These are phyloP conservation scores for Aspergillus hancockii DNA, from an alignment of 495 filamentous ascomycete genomes.

Conservation along the genomic window DNA sequence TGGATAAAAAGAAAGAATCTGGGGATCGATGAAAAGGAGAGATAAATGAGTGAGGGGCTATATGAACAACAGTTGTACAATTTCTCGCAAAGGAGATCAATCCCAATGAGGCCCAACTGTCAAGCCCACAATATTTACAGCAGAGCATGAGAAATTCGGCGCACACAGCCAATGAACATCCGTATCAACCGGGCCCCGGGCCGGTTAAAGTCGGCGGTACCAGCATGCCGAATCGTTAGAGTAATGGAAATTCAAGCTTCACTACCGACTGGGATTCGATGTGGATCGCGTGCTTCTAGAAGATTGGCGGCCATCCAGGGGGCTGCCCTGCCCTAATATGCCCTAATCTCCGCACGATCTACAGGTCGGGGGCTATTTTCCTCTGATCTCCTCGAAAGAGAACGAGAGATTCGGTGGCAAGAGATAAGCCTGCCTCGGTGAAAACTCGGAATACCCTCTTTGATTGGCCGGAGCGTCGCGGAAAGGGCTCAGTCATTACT, in stretches of 20 bases:
- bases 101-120: constrained; percentile 7
- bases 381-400: not conserved
- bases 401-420: not conserved
- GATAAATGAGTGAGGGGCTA: constrained; percentile 4
- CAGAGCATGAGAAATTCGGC: constrained; percentile 13
- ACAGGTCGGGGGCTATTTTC: not conserved
- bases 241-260: constrained; percentile 16
- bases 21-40: constrained; percentile 3
- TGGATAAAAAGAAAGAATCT: constrained; percentile 3
- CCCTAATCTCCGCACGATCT: constrained; percentile 11
- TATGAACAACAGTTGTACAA: constrained; percentile 4
- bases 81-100: not conserved
- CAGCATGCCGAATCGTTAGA: constrained; percentile 8
- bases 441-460: not conserved
- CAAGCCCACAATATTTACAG: constrained; percentile 9
- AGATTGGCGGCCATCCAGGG: constrained; percentile 7
- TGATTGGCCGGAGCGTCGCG: not conserved
- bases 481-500: too few species aligned
- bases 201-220: constrained; percentile 17
- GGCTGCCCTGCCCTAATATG: constrained; percentile 9
- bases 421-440: not conserved
- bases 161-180: constrained; percentile 14
- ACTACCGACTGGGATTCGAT: not conserved
- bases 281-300: constrained; percentile 18
- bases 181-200: constrained; percentile 18